Base-by-base conservation (phyloP, 306 rosid species). In the Neltuma alba region DNA sequence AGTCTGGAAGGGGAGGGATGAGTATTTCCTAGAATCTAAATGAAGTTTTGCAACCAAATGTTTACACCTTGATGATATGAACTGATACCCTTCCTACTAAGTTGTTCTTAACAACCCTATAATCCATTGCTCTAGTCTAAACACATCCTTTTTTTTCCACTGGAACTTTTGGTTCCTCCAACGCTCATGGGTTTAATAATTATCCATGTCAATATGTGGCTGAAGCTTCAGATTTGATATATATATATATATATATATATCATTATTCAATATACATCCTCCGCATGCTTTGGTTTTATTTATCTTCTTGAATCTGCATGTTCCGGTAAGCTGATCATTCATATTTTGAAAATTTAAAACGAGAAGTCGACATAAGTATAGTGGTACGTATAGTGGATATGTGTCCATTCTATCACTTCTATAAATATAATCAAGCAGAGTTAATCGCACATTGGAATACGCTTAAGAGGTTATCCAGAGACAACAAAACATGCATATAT, bases 341-440 rank as follows among this genome's bases (percentile, higher is more conserved):
- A 45, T 31, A 42, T 65, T 70, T 15, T 42, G 64, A 60, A 72
- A 38, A 67, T 63, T 60, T 42, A 65, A 40, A 54, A n/a, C 18
- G 23, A 48, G 67, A 68, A 72, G 78, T 61, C 76, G 70, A 60
- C 77, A 78, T 48, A 84, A 64, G 54, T 76, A 74, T 27, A 84
- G 79, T 79, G 77, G 84, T 64, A 16, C 15, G 42, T 42, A 69
- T 71, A 70, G 86, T 87, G 86, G 86, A 87, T 81, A 57, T 79
- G 88, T 78, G 88, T 86, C 89, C 70, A 78, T 74, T 86, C 91
- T 75, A 74, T 83, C 88, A 87, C 81, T 55, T 89, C 85, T 84
- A 42, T 58, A 87, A 79, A 83, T 86, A 80, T 85, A 70, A 81
- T 58, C 31, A 60, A 27, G 66, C 60, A 58, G 80, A 82, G 78